These are phyloP conservation scores for Phytophthora pluvialis DNA, from an alignment of 352 stramenopile species.

Conservation along the genomic window DNA sequence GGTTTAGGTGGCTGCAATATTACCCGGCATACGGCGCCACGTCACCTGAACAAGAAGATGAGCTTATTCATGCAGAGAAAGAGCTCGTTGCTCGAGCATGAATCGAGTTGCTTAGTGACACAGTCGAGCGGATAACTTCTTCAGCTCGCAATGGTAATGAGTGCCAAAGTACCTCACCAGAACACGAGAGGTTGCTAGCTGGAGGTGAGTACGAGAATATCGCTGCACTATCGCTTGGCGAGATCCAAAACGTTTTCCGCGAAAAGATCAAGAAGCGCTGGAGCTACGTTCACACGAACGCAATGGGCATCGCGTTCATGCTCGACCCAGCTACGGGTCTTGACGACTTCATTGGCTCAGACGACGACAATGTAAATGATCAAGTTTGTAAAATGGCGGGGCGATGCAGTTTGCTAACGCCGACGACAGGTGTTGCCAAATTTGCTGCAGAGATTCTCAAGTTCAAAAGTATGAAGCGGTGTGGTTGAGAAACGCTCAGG, in stretches of 20 bases:
- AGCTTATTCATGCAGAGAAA: not conserved
- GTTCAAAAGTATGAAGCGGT: too few relatives aligned
- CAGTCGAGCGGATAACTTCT: not conserved
- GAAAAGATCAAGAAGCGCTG: not conserved
- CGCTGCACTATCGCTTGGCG: not conserved
- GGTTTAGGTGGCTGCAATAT: slow-evolving; percentile 2
- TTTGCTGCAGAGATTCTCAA: too few relatives aligned
- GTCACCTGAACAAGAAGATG: not conserved
- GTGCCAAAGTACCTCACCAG: not conserved
- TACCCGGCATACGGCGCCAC: not conserved
- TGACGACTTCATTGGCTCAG: too few relatives aligned
- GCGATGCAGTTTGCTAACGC: too few relatives aligned
- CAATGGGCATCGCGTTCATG: not conserved
- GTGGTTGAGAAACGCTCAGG: too few relatives aligned
- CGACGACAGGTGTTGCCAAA: too few relatives aligned
- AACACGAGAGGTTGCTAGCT: not conserved
- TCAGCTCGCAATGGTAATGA: not conserved
- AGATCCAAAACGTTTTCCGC: not conserved
- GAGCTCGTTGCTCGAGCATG: not conserved
- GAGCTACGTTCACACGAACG: slow-evolving; percentile 8
- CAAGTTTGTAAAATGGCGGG: too few relatives aligned
- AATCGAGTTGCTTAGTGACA: not conserved
- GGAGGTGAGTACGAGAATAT: not conserved
- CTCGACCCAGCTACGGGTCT: too few relatives aligned
- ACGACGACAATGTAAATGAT: too few relatives aligned